Evolutionary conservation across 2,329 filamentous ascomycete species (phyloP).

Genomic region (Erysiphe pulchra): DNA sequence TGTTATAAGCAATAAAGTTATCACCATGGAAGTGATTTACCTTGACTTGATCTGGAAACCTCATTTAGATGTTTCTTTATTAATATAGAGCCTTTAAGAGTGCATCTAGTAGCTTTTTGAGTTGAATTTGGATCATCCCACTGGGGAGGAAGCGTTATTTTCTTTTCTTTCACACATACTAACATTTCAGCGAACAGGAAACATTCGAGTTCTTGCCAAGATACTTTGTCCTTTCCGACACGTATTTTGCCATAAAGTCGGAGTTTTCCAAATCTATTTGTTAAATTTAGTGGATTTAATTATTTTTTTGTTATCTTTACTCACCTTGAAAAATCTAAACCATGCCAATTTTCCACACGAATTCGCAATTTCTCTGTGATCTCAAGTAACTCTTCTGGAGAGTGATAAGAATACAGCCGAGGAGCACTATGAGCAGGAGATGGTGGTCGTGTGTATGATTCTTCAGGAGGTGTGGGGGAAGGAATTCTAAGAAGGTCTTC

Average conservation of each 20-base stretch:
- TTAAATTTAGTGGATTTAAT: background rate
- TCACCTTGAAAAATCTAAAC: constrained; percentile 64
- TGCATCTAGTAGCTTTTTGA: constrained; percentile 49
- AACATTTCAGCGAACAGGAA: constrained; percentile 97
- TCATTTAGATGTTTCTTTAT: constrained; percentile 96
- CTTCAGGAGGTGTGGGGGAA: constrained; percentile 22
- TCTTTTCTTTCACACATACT: constrained; percentile 98
- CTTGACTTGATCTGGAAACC: constrained; percentile 40
- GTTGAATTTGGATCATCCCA: constrained; percentile 36
- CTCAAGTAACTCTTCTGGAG: constrained; percentile 51
- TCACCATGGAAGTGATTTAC: constrained; percentile 10
- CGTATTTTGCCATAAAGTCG: constrained; percentile 70
- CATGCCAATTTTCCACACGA: constrained; percentile 97
- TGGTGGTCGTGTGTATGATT: constrained; percentile 27
- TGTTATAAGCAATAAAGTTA: background rate
- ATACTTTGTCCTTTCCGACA: constrained; percentile 85
- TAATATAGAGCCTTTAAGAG: constrained; percentile 85
- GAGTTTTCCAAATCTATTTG: constrained; percentile 59
- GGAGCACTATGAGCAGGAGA: constrained; percentile 27
- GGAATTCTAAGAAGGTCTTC: constrained; percentile 44
- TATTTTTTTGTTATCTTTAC: constrained; percentile 4
- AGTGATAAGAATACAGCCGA: constrained; percentile 45
- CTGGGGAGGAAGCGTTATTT: constrained; percentile 29
- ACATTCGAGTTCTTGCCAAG: constrained; percentile 95
- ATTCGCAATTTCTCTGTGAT: constrained; percentile 63